phyloP scores from a whole-genome alignment of 495 filamentous ascomycete genomes.

The Hypoxylon cercidicola region DNA sequence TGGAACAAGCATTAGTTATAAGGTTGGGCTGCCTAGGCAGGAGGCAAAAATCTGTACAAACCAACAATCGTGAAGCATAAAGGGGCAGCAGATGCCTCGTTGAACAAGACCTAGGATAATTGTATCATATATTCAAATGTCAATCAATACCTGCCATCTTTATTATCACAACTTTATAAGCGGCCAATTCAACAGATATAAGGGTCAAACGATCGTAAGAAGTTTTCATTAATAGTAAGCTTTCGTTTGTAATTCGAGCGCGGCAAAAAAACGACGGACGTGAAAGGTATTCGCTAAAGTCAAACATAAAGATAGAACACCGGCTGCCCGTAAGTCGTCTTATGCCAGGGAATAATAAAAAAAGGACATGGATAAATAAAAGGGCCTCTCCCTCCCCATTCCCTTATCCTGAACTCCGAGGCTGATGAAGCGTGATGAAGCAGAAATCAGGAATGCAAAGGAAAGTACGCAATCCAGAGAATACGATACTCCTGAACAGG shows the following conservation, averaged over 20 bases:
- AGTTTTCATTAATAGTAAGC: slow-evolving; percentile 3
- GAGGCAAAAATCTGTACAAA: slow-evolving; percentile 1
- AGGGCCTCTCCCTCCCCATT: background rate
- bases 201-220: slow-evolving; percentile 2
- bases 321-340: background rate
- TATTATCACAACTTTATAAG: background rate
- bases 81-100: background rate
- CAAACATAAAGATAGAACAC: background rate
- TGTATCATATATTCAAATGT: slow-evolving; percentile 6
- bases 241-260: background rate
- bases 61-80: slow-evolving; percentile 8
- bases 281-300: slow-evolving; percentile 1
- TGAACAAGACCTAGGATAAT: background rate
- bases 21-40: background rate
- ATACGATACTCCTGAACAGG: background rate
- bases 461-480: background rate
- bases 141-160: background rate
- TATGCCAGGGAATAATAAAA: slow-evolving; percentile 3
- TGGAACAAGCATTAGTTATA: background rate
- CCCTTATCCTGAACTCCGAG: slow-evolving; percentile 31
- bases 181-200: background rate
- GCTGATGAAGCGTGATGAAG: slow-evolving; percentile 10
- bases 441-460: background rate
- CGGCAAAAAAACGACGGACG: background rate
- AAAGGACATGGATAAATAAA: background rate